Base-by-base conservation (phyloP, 208 protist species). In the Trypanosoma mega region DNA sequence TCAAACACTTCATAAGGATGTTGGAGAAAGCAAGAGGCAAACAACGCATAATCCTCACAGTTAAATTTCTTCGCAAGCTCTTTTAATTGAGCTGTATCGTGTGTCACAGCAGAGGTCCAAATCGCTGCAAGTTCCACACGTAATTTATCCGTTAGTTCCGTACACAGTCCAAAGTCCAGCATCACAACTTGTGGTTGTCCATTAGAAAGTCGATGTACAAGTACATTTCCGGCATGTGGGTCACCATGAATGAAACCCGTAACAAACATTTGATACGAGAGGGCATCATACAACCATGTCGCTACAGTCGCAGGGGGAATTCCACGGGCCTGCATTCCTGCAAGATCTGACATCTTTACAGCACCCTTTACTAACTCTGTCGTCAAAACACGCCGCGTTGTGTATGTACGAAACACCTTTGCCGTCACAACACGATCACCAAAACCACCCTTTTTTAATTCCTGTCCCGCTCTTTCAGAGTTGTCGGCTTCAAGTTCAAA, bases 121-220 rank as follows among this genome's bases (percentile, higher is more conserved):
- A 96, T 92, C 30, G 78, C 63, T 29, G 78, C 80, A 6, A 92
- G 60, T 31, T 91, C 78, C 18, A 66, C 63, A 2, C 81, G 69
- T 43, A 82, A 41, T 33, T 61, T 52, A 8, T 92, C 70, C 33
- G 60, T 57, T 16, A 98, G 68, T 45, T 97, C 73, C 7, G 82
- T 87, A 59, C 97, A 99, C 4, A 99, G 83, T 2, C 97, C 97
- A 76, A 97, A 97, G 70, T 99, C 97, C 0, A 99, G 78, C 16
- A 99, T 58, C 31, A 96, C 85, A 47, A 94, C 88, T 56, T 94
- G 88, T 39, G 81, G 59, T 51, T 66, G 43, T 33, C 78, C 78
- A 43, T 81, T 80, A 6, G 75, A 70, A 20, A 78, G 58, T 46
- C 58, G 51, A 24, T 85, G 84, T 37, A 97, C 87, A n/a, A 98